phyloP scores from a whole-genome alignment of 75 land plant genomes.

The Cunninghamia lanceolata region DNA sequence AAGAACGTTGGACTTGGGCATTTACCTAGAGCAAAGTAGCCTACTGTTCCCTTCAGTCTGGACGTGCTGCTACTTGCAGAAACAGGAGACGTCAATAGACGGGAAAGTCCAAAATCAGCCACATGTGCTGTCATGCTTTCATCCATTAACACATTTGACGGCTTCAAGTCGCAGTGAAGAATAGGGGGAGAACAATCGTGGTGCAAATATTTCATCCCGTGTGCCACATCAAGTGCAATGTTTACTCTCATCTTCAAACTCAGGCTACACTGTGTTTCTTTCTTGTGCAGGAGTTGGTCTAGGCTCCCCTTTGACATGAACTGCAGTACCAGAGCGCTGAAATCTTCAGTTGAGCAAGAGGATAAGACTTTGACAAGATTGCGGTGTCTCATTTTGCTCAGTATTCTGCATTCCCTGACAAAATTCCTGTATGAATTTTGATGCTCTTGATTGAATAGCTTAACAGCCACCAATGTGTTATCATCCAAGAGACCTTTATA shows the following conservation, averaged over 20 bases:
- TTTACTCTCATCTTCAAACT: too few relatives aligned
- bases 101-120: conserved; percentile 60
- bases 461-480: conserved; percentile 33
- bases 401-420: conserved; percentile 33
- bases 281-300: too few relatives aligned
- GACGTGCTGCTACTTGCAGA: too few relatives aligned
- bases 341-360: background rate
- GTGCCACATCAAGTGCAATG: conserved; percentile 36
- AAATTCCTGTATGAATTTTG: conserved; percentile 23
- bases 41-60: conserved; percentile 37
- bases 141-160: too few relatives aligned
- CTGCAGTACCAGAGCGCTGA: too few relatives aligned
- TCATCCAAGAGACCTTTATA: conserved; percentile 23
- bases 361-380: conserved; percentile 67
- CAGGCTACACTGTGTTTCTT: too few relatives aligned
- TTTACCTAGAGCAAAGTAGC: conserved; percentile 69
- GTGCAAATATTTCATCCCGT: conserved; percentile 61
- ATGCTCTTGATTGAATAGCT: conserved; percentile 26
- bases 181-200: conserved; percentile 51
- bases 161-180: conserved; percentile 44
- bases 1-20: background rate
- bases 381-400: conserved; percentile 36
- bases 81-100: background rate
- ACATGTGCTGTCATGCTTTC: too few relatives aligned
- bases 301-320: too few relatives aligned